A percentile compares a stretch with the other conserved stretches of the same genome.
phyloP scores from a whole-genome alignment of 305 asterid genomes.

The Fraxinus greggii region DNA sequence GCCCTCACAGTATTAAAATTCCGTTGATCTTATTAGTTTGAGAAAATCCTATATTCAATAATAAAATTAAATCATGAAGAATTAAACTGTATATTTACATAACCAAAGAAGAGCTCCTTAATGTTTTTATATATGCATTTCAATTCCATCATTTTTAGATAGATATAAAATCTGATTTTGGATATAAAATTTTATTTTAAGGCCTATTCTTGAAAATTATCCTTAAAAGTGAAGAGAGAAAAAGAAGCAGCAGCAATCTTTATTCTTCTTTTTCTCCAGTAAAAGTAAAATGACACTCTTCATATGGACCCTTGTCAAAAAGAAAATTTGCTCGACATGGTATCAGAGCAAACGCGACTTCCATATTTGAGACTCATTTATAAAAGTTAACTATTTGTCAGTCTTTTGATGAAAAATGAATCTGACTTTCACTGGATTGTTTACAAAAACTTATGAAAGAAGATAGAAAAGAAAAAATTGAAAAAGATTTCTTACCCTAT shows the following conservation, averaged over 20 bases:
- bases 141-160: background rate
- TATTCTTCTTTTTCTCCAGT: no score
- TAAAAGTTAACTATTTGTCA: background rate
- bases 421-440: background rate
- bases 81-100: background rate
- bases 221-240: background rate
- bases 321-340: background rate
- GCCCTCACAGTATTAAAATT: background rate
- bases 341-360: background rate
- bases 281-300: background rate
- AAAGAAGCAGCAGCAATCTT: background rate
- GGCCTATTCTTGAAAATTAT: background rate
- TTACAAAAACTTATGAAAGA: background rate
- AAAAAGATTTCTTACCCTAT: background rate
- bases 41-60: background rate
- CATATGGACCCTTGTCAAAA: background rate
- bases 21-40: background rate
- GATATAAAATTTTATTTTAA: background rate
- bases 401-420: background rate
- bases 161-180: background rate
- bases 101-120: background rate
- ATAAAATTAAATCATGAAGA: background rate
- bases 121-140: background rate
- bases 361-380: background rate
- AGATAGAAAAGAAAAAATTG: background rate